phyloP scores from a whole-genome alignment of 2,329 filamentous ascomycete species.

The Dactylonectria estremocensis region DNA sequence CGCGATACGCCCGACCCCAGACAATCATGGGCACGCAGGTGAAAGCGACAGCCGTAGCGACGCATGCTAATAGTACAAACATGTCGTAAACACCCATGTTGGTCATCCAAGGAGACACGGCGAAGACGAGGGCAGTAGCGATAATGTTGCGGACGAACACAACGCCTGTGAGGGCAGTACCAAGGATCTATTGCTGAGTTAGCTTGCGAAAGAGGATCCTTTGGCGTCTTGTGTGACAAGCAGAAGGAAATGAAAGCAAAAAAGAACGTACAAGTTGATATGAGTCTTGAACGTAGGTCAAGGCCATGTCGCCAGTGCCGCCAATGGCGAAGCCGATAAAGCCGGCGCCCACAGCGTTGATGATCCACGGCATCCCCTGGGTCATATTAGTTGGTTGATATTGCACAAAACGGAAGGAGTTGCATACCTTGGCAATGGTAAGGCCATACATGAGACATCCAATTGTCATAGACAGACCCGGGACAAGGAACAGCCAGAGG shows the following conservation, averaged over 20 bases:
- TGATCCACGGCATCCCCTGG: slow-evolving; percentile 41
- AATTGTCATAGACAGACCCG: slow-evolving; percentile 32
- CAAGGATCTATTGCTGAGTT: slow-evolving; percentile 25
- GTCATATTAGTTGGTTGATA: background rate
- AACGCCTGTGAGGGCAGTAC: slow-evolving; percentile 34
- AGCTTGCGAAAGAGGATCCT: background rate
- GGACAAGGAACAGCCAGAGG: slow-evolving; percentile 36
- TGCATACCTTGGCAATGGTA: slow-evolving; percentile 33
- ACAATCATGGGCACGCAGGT: slow-evolving; percentile 32
- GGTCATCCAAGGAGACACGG: slow-evolving; percentile 29
- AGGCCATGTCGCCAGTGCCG: slow-evolving; percentile 35
- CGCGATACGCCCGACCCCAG: slow-evolving; percentile 36
- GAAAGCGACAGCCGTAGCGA: slow-evolving; percentile 30
- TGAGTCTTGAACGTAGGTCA: slow-evolving; percentile 40
- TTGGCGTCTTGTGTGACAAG: too few species aligned
- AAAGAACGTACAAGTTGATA: slow-evolving; percentile 31
- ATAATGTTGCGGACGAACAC: slow-evolving; percentile 40
- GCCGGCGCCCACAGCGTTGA: slow-evolving; percentile 35
- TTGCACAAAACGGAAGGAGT: accelerated
- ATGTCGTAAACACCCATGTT: slow-evolving; percentile 39
- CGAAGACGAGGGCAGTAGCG: slow-evolving; percentile 32
- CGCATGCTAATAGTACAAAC: slow-evolving; percentile 33
- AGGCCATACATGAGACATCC: slow-evolving; percentile 41
- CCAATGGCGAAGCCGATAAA: slow-evolving; percentile 41
- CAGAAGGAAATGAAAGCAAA: background rate